Base-by-base conservation (phyloP, 139 green algal species). In the Zygnema circumcarinatum region DNA sequence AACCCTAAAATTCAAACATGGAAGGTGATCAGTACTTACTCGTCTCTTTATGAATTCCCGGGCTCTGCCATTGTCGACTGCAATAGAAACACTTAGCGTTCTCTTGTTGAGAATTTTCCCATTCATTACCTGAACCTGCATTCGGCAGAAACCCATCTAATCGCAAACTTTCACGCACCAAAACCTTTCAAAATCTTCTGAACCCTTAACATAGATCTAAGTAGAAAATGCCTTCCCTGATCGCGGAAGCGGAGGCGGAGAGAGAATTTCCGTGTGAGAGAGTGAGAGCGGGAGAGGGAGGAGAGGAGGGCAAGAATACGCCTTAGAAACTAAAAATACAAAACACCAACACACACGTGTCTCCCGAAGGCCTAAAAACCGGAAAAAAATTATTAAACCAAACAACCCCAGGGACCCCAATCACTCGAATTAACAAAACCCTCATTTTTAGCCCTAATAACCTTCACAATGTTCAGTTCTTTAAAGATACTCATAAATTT, bases 1-100 rank as follows among this genome's bases (percentile, higher is more conserved):
- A n/a, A n/a, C n/a, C n/a, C n/a, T n/a, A n/a, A n/a, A n/a, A n/a
- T n/a, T n/a, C n/a, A n/a, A n/a, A n/a, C n/a, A n/a, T n/a, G n/a
- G n/a, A n/a, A n/a, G n/a, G n/a, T n/a, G n/a, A n/a, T n/a, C n/a
- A n/a, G 33, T 11, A 52, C 42, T 29, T 41, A 91, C 87, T 83
- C 76, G 83, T 36, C 87, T 74, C 2, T 84, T 85, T 74, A 91
- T 91, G 82, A 91, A 91, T 62, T 91, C 87, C 16, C 25, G n/a
- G 40, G 87, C 81, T 25, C 87, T 41, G 20, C 87, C 87, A 75
- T 91, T 91, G 83, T 91, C 87, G 52, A n/a, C 79, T 42, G 87
- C 87, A 33, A 91, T 83, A 62, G 41, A 69, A 25, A 89, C 87
- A n/a, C 82, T 89, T 41, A 91, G 52, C 36, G 68, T 90, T 25